phyloP scores from a whole-genome alignment of 2,329 filamentous ascomycete genomes.

The Akanthomyces muscarius region DNA sequence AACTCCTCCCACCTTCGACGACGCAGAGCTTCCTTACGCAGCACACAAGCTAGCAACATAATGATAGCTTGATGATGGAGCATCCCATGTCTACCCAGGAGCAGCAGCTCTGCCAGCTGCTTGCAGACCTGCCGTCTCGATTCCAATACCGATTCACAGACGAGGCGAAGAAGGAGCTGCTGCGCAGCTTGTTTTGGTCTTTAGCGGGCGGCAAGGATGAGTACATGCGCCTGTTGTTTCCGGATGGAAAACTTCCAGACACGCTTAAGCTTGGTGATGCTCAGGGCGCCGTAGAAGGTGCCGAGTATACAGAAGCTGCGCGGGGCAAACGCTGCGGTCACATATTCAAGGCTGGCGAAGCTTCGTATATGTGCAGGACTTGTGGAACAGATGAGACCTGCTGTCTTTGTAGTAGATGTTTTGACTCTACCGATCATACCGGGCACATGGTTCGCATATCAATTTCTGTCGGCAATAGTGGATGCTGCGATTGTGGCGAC shows the following conservation, averaged over 20 bases:
- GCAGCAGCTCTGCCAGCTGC: slow-evolving; percentile 76
- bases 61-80: slow-evolving; percentile 42
- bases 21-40: background rate
- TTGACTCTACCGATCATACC: slow-evolving; percentile 90
- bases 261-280: slow-evolving; percentile 77
- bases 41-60: background rate
- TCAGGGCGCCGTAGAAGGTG: slow-evolving; percentile 88
- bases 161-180: slow-evolving; percentile 65
- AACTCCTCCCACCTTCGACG: background rate
- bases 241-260: slow-evolving; percentile 62
- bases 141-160: slow-evolving; percentile 73
- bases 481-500: slow-evolving; percentile 96
- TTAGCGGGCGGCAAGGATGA: slow-evolving; percentile 72
- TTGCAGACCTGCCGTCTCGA: slow-evolving; percentile 70
- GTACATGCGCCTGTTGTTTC: slow-evolving; percentile 77
- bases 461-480: slow-evolving; percentile 84
- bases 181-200: slow-evolving; percentile 80
- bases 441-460: slow-evolving; percentile 88
- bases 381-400: slow-evolving; percentile 95
- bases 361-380: slow-evolving; percentile 89
- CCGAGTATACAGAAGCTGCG: slow-evolving; percentile 89
- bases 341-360: slow-evolving; percentile 93
- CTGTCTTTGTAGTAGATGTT: slow-evolving; percentile 89
- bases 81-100: slow-evolving; percentile 61
- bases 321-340: slow-evolving; percentile 93